Evolutionary conservation across 495 filamentous ascomycete genomes (phyloP).

Genomic region (Daldinia concentrica): DNA sequence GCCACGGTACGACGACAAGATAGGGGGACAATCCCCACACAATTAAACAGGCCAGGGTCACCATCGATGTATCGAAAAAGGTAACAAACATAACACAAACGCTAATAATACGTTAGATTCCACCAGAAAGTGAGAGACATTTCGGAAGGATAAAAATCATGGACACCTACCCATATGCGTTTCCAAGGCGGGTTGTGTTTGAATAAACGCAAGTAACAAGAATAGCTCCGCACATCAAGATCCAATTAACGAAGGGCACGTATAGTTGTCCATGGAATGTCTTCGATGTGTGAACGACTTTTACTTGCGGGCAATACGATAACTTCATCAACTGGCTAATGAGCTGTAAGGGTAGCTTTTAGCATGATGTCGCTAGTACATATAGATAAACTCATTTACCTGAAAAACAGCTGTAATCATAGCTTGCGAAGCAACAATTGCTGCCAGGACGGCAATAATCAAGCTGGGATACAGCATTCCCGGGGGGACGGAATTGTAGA

Average conservation of each 20-base stretch:
- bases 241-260: conserved; percentile 75
- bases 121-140: conserved; percentile 48
- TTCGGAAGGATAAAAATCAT: background rate
- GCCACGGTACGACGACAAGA: conserved; percentile 68
- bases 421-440: conserved; percentile 79
- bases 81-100: conserved; percentile 80
- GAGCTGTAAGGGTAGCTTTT: conserved; percentile 53
- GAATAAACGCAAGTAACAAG: conserved; percentile 76
- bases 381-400: conserved; percentile 15
- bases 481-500: conserved; percentile 72
- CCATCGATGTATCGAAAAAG: conserved; percentile 77
- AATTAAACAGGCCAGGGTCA: conserved; percentile 71
- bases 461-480: conserved; percentile 73
- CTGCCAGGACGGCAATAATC: conserved; percentile 72
- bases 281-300: conserved; percentile 70
- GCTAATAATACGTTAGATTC: conserved; percentile 46
- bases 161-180: conserved; percentile 51
- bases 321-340: conserved; percentile 77
- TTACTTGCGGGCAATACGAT: conserved; percentile 78
- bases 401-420: conserved; percentile 79
- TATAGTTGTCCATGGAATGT: conserved; percentile 76
- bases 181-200: conserved; percentile 65
- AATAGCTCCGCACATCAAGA: conserved; percentile 78
- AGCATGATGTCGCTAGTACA: background rate
- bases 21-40: conserved; percentile 70